Conservation (phyloP, 768 basidiomycete genomes). For the Leccinum incarnatum region DNA sequence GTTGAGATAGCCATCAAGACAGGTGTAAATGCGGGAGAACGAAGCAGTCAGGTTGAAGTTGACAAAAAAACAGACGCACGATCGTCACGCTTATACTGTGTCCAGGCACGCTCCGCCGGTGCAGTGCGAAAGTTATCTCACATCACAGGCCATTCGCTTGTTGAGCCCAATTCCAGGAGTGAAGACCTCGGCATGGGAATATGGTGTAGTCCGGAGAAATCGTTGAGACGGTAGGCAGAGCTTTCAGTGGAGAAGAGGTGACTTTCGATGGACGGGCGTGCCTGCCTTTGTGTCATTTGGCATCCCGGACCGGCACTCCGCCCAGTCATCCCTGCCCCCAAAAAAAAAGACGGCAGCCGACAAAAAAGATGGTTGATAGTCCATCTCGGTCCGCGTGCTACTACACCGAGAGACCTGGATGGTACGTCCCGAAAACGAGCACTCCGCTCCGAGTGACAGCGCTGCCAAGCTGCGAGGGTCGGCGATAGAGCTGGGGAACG, state of each 20-base stretch:
- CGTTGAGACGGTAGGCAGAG: neutral
- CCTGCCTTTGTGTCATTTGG: neutral
- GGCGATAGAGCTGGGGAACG: too few relatives aligned
- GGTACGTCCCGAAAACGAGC: neutral
- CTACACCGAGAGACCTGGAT: neutral
- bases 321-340: too few relatives aligned
- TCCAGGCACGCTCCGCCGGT: neutral
- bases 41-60: neutral
- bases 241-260: neutral
- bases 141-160: neutral
- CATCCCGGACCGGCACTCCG: neutral
- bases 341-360: neutral
- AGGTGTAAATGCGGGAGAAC: neutral
- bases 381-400: neutral
- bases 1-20: neutral
- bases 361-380: neutral
- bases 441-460: neutral
- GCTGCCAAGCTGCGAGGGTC: too few relatives aligned
- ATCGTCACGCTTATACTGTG: neutral
- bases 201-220: neutral
- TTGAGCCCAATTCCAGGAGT: neutral
- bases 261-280: neutral
- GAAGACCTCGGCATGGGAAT: neutral
- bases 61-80: neutral
- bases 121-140: neutral